These are phyloP conservation scores for Fraxinus excelsior DNA, from an alignment of 257 asterid genomes.

Conservation along the genomic window DNA sequence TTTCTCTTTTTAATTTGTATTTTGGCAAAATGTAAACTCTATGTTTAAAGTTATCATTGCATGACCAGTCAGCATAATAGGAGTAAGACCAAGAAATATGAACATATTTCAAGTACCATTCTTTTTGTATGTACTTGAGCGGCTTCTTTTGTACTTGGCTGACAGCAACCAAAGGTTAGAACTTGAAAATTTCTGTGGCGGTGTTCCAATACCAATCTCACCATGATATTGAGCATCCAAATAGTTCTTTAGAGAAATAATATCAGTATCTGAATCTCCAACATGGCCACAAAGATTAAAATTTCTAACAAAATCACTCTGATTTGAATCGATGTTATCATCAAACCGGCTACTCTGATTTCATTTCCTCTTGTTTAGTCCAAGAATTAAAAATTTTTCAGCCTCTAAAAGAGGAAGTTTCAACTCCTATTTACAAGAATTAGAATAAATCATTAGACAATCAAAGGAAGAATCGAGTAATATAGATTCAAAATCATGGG, in stretches of 20 bases:
- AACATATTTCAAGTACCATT: conserved; percentile 49
- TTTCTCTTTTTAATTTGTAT: too few relatives aligned
- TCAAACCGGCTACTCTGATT: conserved; percentile 49
- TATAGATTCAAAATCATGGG: too few relatives aligned
- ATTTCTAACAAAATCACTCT: conserved; percentile 34
- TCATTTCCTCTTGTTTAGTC: conserved; percentile 60
- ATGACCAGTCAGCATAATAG: background rate
- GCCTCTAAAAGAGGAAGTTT: background rate
- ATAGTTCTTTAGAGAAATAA: conserved; percentile 74
- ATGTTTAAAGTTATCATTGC: too few relatives aligned
- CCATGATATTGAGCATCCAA: conserved; percentile 91
- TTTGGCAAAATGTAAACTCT: too few relatives aligned
- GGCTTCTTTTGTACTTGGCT: conserved; percentile 17
- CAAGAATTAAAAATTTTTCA: background rate
- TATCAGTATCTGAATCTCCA: conserved; percentile 55
- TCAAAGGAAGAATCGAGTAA: too few relatives aligned
- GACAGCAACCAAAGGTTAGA: too few relatives aligned
- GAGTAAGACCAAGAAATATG: background rate
- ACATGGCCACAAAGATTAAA: conserved; percentile 31
- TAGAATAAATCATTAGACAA: too few relatives aligned
- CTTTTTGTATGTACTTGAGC: conserved; percentile 65
- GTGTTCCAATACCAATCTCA: conserved; percentile 47
- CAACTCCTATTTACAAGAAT: too few relatives aligned
- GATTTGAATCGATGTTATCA: conserved; percentile 37
- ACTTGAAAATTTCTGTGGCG: too few relatives aligned